A percentile compares a stretch with the other conserved stretches of the same genome.
phyloP scores from a whole-genome alignment of 2,329 filamentous ascomycete species.

The Sordariomycetes sp. region DNA sequence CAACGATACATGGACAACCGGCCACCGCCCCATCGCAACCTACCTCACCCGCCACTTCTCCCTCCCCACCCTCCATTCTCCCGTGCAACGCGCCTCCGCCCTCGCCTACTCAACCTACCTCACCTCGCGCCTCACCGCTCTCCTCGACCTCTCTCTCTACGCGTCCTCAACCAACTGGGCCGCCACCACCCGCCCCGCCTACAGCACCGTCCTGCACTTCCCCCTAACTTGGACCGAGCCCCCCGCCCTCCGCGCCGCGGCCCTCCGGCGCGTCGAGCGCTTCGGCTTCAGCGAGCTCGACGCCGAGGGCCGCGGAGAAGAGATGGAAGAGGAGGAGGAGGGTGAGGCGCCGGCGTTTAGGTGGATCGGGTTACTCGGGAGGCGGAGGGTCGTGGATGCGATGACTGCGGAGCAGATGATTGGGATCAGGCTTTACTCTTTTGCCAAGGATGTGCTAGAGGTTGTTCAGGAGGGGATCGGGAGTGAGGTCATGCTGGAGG shows the following conservation, averaged over 20 bases:
- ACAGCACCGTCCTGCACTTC: slow-evolving; percentile 68
- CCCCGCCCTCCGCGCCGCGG: slow-evolving; percentile 55
- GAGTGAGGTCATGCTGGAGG: slow-evolving; percentile 19
- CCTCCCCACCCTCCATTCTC: slow-evolving; percentile 25
- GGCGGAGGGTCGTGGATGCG: slow-evolving; percentile 43
- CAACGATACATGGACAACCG: slow-evolving; percentile 37
- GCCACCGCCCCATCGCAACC: slow-evolving; percentile 46
- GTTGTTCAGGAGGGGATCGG: slow-evolving; percentile 20
- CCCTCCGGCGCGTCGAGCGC: slow-evolving; percentile 56
- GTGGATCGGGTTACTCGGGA: slow-evolving; percentile 18
- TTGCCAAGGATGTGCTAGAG: slow-evolving; percentile 58
- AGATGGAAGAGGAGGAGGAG: slow-evolving; percentile 10
- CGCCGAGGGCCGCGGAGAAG: slow-evolving; percentile 31
- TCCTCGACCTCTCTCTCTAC: slow-evolving; percentile 80
- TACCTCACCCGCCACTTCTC: slow-evolving; percentile 31
- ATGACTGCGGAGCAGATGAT: slow-evolving; percentile 59
- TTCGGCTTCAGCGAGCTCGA: slow-evolving; percentile 58
- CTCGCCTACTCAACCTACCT: slow-evolving; percentile 55
- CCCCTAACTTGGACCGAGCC: slow-evolving; percentile 82
- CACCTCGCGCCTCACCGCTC: slow-evolving; percentile 57
- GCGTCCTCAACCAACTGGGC: slow-evolving; percentile 84
- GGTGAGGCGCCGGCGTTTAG: slow-evolving; percentile 23
- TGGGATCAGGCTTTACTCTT: slow-evolving; percentile 61
- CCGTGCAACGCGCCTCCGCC: slow-evolving; percentile 28
- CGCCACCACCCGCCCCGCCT: slow-evolving; percentile 63